Evolutionary conservation across 23 red algal species (phyloP).

Genomic region (Agarophyton chilense): DNA sequence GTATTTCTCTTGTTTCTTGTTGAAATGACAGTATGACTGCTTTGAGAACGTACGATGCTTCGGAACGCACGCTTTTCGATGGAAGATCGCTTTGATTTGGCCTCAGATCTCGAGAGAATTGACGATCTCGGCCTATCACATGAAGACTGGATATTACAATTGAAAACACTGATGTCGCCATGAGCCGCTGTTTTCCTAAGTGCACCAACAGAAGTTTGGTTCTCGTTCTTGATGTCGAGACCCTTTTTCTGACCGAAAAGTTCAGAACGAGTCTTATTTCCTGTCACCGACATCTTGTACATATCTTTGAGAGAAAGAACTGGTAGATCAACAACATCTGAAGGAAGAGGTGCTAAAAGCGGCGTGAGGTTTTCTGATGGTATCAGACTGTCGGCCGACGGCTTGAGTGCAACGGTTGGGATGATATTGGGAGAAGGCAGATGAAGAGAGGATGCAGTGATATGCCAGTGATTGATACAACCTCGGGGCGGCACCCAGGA

Average conservation of each 20-base stretch:
- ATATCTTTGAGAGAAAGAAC: conserved; percentile 15
- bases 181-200: neutral
- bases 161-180: neutral
- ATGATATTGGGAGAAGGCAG: neutral
- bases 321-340: conserved; percentile 8
- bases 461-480: conserved; percentile 11
- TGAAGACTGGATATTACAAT: neutral
- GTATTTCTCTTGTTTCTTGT: neutral
- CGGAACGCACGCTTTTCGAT: neutral
- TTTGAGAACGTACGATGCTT: neutral
- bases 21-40: neutral
- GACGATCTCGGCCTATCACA: neutral
- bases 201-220: neutral
- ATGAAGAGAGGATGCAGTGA: neutral
- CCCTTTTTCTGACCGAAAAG: conserved; percentile 5
- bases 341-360: neutral
- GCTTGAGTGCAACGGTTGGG: neutral
- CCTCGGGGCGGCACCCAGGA: conserved; percentile 20
- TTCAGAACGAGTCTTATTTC: neutral
- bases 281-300: neutral
- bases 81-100: neutral
- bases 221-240: neutral
- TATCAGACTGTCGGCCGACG: neutral
- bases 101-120: neutral
- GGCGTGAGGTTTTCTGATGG: neutral